Conservation (phyloP, 2,329 filamentous ascomycete genomes). For the Microdochium nivale region DNA sequence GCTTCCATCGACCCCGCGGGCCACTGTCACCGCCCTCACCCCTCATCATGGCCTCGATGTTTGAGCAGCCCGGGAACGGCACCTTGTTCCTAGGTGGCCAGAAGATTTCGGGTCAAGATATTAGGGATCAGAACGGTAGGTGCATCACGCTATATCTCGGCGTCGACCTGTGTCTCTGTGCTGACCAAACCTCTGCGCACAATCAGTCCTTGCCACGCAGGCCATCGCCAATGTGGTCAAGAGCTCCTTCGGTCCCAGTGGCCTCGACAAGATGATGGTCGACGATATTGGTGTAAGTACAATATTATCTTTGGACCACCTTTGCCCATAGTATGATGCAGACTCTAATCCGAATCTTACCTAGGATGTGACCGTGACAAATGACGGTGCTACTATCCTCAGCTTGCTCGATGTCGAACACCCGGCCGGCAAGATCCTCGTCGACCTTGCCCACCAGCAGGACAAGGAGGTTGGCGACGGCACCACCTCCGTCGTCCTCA, state of each 20-base stretch:
- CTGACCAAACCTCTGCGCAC: conserved; percentile 7
- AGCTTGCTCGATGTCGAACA: conserved; percentile 94
- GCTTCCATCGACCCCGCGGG: neutral
- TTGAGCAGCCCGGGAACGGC: conserved; percentile 90
- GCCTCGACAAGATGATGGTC: conserved; percentile 99
- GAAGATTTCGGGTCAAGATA: conserved; percentile 95
- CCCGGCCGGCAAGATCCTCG: conserved; percentile 95
- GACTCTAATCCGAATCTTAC: conserved; percentile 12
- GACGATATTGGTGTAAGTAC: conserved; percentile 85
- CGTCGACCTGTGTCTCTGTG: neutral
- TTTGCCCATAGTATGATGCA: conserved; percentile 9
- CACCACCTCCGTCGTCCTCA: conserved; percentile 94
- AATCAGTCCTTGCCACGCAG: conserved; percentile 80
- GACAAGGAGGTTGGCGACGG: conserved; percentile 99
- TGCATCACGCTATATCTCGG: conserved; percentile 2
- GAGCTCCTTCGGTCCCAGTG: conserved; percentile 94
- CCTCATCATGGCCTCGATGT: conserved; percentile 77
- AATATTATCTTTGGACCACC: conserved; percentile 2
- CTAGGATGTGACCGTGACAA: conserved; percentile 95
- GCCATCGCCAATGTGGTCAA: conserved; percentile 98
- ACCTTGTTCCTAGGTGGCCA: conserved; percentile 94
- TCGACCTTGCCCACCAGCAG: conserved; percentile 95
- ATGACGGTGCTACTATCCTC: conserved; percentile 96
- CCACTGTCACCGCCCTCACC: neutral
- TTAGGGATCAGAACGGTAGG: conserved; percentile 90